These are phyloP conservation scores for Fusarium nematophilum DNA, from an alignment of 2,329 filamentous ascomycete species.

Conservation along the genomic window DNA sequence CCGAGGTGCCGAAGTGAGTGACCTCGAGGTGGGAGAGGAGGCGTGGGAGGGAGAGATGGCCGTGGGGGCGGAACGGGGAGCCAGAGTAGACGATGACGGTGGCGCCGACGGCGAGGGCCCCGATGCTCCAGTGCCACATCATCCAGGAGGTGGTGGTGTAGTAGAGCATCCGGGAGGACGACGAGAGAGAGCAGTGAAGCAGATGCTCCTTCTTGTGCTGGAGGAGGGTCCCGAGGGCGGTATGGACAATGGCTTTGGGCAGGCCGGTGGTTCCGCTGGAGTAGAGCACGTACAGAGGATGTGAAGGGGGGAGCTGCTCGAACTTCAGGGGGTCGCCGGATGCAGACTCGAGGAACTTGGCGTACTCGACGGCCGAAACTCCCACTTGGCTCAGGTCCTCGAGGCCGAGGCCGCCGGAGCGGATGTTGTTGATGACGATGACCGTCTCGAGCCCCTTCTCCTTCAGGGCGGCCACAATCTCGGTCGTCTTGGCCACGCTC, in stretches of 20 bases:
- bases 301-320: slow-evolving; percentile 82
- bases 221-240: slow-evolving; percentile 86
- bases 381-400: slow-evolving; percentile 54
- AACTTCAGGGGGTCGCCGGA: slow-evolving; percentile 68
- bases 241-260: slow-evolving; percentile 96
- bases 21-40: slow-evolving; percentile 84
- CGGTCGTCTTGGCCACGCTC: slow-evolving; percentile 80
- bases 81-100: slow-evolving; percentile 92
- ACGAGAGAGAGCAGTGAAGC: slow-evolving; percentile 83
- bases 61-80: slow-evolving; percentile 85
- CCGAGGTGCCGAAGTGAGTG: slow-evolving; percentile 94
- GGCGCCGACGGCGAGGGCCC: slow-evolving; percentile 83
- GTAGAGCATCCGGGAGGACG: slow-evolving; percentile 83
- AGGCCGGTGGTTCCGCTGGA: slow-evolving; percentile 88
- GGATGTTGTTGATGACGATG: slow-evolving; percentile 78
- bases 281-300: slow-evolving; percentile 94
- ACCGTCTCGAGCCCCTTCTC: slow-evolving; percentile 72
- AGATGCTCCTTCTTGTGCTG: slow-evolving; percentile 98
- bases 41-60: slow-evolving; percentile 82
- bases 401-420: slow-evolving; percentile 54
- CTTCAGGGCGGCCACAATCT: slow-evolving; percentile 75
- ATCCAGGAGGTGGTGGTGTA: slow-evolving; percentile 98
- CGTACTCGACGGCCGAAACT: slow-evolving; percentile 58
- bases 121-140: slow-evolving; percentile 99
- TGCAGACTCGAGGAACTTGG: slow-evolving; percentile 56